These are phyloP conservation scores for Helminthosporium solani DNA, from an alignment of 2,329 filamentous ascomycete species.

Conservation along the genomic window DNA sequence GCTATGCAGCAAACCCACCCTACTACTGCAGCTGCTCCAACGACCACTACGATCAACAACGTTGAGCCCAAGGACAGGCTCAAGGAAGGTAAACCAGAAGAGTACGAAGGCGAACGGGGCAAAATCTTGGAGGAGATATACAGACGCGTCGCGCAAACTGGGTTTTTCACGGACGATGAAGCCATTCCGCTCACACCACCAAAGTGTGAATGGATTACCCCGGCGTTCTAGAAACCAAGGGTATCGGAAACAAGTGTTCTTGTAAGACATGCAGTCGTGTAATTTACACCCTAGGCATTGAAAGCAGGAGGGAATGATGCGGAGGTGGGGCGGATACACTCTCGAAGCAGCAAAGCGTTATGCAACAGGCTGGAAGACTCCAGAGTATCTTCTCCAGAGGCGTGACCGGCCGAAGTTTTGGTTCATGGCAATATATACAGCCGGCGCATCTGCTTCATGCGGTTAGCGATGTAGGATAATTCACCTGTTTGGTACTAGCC, in stretches of 20 bases:
- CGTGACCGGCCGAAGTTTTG: background rate
- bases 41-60: constrained; percentile 11
- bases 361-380: background rate
- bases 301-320: no score
- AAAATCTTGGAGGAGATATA: constrained; percentile 61
- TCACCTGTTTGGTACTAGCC: background rate
- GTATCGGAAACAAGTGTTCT: background rate
- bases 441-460: background rate
- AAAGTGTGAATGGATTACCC: constrained; percentile 67
- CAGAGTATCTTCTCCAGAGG: background rate
- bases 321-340: no score
- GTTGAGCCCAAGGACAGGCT: constrained; percentile 48
- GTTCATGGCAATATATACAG: background rate
- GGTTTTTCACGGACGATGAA: constrained; percentile 67
- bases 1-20: constrained; percentile 60
- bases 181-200: constrained; percentile 77
- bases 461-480: background rate
- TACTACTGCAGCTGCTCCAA: constrained; percentile 11
- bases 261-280: no score
- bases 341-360: background rate
- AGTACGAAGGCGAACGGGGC: constrained; percentile 60
- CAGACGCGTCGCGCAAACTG: constrained; percentile 62
- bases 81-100: constrained; percentile 59
- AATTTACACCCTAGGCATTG: no score
- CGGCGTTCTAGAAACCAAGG: background rate